Percentiles rank a stretch among this genome's conserved stretches.
phyloP scores from a whole-genome alignment of 805 yeast species.

The Tetrapisispora pingtungensis region DNA sequence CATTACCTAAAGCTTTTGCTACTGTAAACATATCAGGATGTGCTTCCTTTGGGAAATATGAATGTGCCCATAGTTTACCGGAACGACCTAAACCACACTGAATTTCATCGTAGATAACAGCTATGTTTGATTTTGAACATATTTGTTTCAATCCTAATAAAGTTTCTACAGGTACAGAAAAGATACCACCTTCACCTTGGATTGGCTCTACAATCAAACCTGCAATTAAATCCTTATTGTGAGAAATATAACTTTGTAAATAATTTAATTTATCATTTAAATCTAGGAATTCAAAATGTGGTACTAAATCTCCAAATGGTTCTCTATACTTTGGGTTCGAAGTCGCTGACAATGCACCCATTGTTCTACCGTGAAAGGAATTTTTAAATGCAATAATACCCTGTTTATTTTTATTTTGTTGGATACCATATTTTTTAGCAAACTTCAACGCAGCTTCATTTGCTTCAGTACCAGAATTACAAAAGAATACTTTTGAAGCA shows the following conservation, averaged over 20 bases:
- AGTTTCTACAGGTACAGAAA: constrained; percentile 54
- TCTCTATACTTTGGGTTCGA: constrained; percentile 87
- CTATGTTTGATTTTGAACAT: constrained; percentile 59
- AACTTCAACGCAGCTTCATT: constrained; percentile 72
- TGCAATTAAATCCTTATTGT: constrained; percentile 39
- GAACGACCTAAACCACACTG: constrained; percentile 95
- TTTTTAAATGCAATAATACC: constrained; percentile 82
- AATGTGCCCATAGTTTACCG: constrained; percentile 90
- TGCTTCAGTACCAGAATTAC: constrained; percentile 71
- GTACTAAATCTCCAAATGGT: constrained; percentile 87
- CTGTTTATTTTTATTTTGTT: constrained; percentile 42
- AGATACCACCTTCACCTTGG: constrained; percentile 97
- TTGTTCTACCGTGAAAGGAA: constrained; percentile 90
- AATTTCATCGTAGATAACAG: constrained; percentile 87
- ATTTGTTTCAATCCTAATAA: constrained; percentile 53
- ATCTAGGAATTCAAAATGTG: constrained; percentile 52
- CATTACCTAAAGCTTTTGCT: constrained; percentile 96
- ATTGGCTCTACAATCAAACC: constrained; percentile 95
- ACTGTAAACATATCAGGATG: constrained; percentile 91
- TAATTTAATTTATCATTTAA: constrained; percentile 28
- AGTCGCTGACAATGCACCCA: constrained; percentile 89
- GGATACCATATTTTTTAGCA: constrained; percentile 70
- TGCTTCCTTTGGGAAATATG: constrained; percentile 59
- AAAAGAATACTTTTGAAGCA: constrained; percentile 65
- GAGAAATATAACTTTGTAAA: constrained; percentile 14